phyloP scores from a whole-genome alignment of 2,329 filamentous ascomycete species.

The Emergomyces orientalis region DNA sequence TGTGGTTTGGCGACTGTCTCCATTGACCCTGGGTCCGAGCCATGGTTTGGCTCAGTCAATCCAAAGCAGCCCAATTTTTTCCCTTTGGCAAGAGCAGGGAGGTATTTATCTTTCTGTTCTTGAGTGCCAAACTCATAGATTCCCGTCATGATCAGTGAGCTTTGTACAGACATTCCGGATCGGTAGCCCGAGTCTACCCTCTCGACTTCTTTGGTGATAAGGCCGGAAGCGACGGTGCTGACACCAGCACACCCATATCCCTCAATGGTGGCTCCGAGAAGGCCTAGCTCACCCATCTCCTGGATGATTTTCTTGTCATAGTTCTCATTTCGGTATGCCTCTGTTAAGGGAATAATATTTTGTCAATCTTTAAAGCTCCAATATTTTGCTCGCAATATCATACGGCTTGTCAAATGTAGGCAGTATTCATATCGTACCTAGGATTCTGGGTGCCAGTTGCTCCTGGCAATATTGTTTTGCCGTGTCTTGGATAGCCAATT shows the following conservation, averaged over 20 bases:
- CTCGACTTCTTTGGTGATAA: slow-evolving; percentile 86
- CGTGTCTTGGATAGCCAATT: slow-evolving; percentile 79
- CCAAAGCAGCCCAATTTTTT: slow-evolving; percentile 79
- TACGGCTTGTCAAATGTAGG: background rate
- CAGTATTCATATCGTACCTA: slow-evolving; percentile 51
- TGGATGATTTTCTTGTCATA: slow-evolving; percentile 77
- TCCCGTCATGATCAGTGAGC: slow-evolving; percentile 84
- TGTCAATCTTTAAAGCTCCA: background rate
- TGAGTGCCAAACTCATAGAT: slow-evolving; percentile 80
- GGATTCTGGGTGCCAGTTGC: slow-evolving; percentile 69
- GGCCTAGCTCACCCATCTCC: slow-evolving; percentile 89
- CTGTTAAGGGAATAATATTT: slow-evolving; percentile 35
- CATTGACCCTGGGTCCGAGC: slow-evolving; percentile 85
- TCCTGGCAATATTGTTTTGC: slow-evolving; percentile 94
- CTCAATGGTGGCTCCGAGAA: slow-evolving; percentile 75
- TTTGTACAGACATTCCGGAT: slow-evolving; percentile 88
- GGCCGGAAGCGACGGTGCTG: slow-evolving; percentile 75
- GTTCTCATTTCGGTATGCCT: slow-evolving; percentile 76
- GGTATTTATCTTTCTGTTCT: slow-evolving; percentile 76
- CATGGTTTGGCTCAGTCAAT: slow-evolving; percentile 85
- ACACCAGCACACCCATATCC: slow-evolving; percentile 84
- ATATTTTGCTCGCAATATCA: background rate
- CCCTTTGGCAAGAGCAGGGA: slow-evolving; percentile 73
- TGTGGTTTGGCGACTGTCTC: slow-evolving; percentile 79
- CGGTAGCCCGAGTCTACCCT: slow-evolving; percentile 85